phyloP scores from a whole-genome alignment of 495 filamentous ascomycete genomes.

The Trypethelium eluteriae region DNA sequence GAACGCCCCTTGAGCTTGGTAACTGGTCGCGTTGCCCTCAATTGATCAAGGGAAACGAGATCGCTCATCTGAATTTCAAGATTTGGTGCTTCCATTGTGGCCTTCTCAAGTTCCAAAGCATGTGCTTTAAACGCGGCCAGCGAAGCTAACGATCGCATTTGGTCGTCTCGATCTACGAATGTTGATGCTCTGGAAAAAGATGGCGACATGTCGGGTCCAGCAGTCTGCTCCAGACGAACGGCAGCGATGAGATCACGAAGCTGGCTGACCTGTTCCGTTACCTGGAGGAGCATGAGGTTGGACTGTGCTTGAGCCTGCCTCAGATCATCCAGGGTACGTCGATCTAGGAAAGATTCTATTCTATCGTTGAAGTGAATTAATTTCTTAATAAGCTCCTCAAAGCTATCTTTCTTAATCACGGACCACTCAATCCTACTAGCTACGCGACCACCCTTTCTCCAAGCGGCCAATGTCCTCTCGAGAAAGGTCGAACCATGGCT shows the following conservation, averaged over 20 bases:
- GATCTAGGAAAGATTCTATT: slow-evolving; percentile 2
- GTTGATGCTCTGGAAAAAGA: slow-evolving; percentile 7
- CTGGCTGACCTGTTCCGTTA: slow-evolving; percentile 8
- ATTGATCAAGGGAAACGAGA: background rate
- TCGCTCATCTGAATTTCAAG: background rate
- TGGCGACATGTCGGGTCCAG: background rate
- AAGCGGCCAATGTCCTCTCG: background rate
- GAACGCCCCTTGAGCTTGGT: slow-evolving; percentile 1
- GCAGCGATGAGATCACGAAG: slow-evolving; percentile 9
- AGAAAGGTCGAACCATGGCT: background rate
- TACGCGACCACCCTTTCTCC: background rate
- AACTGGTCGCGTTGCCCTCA: background rate
- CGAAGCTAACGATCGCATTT: slow-evolving; percentile 5
- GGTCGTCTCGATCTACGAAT: background rate
- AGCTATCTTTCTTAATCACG: background rate
- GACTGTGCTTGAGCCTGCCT: slow-evolving; percentile 11
- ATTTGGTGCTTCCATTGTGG: background rate
- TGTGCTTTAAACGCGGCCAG: slow-evolving; percentile 10
- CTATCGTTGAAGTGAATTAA: background rate
- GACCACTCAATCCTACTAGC: background rate
- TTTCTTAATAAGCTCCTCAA: background rate
- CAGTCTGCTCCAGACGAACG: slow-evolving; percentile 5
- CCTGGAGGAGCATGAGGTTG: slow-evolving; percentile 7
- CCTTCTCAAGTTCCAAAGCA: background rate
- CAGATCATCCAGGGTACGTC: slow-evolving; percentile 2